Base-by-base conservation (phyloP, 257 asterid genomes). In the Nicotiana tomentosiformis region DNA sequence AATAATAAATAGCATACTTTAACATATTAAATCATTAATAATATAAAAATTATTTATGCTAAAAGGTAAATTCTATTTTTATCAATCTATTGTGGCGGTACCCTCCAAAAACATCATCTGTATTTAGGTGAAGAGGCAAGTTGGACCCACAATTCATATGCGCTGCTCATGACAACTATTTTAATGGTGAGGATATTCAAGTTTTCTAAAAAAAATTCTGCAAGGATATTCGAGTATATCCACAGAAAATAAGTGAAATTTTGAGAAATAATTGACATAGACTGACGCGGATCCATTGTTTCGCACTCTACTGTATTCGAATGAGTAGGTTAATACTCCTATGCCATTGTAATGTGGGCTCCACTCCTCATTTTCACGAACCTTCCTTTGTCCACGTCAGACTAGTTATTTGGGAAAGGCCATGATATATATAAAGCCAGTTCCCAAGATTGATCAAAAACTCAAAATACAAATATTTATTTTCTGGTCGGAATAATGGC, bases 211-310 rank as follows among this genome's bases (percentile, higher is more conserved):
- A 23, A 23, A 1, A 39, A 30, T 32, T 7, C 7, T 43, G 49
- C 3, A 43, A 43, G 49, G 49, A 8, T 43, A 43, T 43, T 43
- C 11, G 10, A 7, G 33, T 62, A 23, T 20, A 61, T 62, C 32
- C 14, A 20, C 9, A 62, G 2, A 62, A 62, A 23, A 62, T 10
- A 7, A 4, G 35, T 10, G 33, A 62, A 4, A 0, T 61, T 20
- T 61, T 61, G 16, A 61, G 32, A 61, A 61, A 61, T 87, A 82
- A 87, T 91, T 86, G 88, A 84, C 84, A 80, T 7, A 2, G 35
- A 57, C 91, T 90, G 93, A 92, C 95, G 97, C 91, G 97, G 96
- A 91, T 90, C 95, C 94, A 77, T 84, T 88, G 85, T 90, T 92
- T 90, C 30, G 60, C 43, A 20, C 9, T 0, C 51, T 12, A 4